Conservation (phyloP, 2,329 filamentous ascomycete genomes). For the Pseudocercospora pini-densiflorae region DNA sequence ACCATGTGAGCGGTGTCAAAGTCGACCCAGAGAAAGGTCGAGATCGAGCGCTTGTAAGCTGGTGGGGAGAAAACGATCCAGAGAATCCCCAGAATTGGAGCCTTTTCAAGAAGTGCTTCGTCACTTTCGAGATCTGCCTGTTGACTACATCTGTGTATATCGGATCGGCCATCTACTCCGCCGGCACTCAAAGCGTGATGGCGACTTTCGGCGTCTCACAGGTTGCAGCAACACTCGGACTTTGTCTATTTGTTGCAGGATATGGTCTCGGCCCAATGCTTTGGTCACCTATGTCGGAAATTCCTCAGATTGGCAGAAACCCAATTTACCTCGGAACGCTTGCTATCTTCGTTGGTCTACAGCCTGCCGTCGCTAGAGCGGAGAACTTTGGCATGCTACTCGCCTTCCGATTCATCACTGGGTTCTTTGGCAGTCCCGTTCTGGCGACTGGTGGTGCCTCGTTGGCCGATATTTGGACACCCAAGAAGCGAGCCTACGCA, state of each 20-base stretch:
- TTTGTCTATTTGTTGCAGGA: conserved; percentile 57
- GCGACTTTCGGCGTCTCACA: conserved; percentile 50
- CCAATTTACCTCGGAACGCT: conserved; percentile 56
- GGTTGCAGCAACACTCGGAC: conserved; percentile 54
- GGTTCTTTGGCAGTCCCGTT: conserved; percentile 54
- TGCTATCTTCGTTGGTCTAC: conserved; percentile 55
- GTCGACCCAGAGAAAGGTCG: conserved; percentile 59
- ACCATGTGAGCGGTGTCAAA: conserved; percentile 47
- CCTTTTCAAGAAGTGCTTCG: conserved; percentile 46
- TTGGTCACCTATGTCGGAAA: conserved; percentile 53
- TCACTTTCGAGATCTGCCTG: conserved; percentile 50
- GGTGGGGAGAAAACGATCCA: conserved; percentile 56
- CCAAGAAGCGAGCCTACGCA: conserved; percentile 44
- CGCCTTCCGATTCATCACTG: conserved; percentile 57
- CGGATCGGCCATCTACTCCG: conserved; percentile 57
- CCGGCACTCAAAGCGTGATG: conserved; percentile 48
- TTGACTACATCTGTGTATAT: conserved; percentile 58
- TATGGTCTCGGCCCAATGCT: conserved; percentile 56
- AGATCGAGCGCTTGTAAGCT: conserved; percentile 56
- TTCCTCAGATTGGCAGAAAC: conserved; percentile 56
- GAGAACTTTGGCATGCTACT: conserved; percentile 59
- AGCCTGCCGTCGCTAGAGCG: conserved; percentile 53
- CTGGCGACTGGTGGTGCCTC: conserved; percentile 53
- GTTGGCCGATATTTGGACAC: conserved; percentile 49
- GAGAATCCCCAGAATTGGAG: conserved; percentile 45